A percentile compares a stretch with the other conserved stretches of the same genome.
phyloP scores from a whole-genome alignment of 2,329 filamentous ascomycete genomes.

The Sphaerulina musiva region DNA sequence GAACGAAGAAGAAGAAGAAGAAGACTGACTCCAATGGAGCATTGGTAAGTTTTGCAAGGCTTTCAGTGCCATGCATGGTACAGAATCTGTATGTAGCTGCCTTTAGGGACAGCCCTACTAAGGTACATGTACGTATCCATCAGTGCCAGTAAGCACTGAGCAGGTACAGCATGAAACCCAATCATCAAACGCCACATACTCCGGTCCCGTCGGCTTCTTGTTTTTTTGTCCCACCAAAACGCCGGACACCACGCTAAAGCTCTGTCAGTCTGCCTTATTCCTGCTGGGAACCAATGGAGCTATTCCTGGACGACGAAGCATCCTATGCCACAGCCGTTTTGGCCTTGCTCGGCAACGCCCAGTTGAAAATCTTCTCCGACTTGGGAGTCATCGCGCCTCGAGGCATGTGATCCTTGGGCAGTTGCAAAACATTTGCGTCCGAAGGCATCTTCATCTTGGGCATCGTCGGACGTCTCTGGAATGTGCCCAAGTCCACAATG shows the following conservation, averaged over 20 bases:
- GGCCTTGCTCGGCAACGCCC: constrained; percentile 12
- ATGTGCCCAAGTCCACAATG: not conserved
- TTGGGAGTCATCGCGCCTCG: constrained; percentile 19
- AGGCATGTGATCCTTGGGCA: constrained; percentile 11
- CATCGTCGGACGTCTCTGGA: not conserved
- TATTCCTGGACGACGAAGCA: not conserved
- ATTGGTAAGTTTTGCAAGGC: too few relatives aligned
- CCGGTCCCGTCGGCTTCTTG: too few relatives aligned
- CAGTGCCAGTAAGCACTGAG: too few relatives aligned
- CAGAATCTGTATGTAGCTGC: too few relatives aligned
- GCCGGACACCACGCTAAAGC: not conserved
- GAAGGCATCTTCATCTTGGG: not conserved
- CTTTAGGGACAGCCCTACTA: too few relatives aligned
- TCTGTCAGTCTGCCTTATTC: not conserved
- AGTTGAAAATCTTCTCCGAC: constrained; percentile 22
- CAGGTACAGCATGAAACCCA: too few relatives aligned
- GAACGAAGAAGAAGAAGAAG: too few relatives aligned
- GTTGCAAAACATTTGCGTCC: not conserved
- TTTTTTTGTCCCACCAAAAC: too few relatives aligned
- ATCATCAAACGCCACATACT: too few relatives aligned
- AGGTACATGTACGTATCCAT: too few relatives aligned
- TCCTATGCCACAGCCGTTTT: not conserved
- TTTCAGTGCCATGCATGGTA: too few relatives aligned
- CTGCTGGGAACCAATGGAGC: not conserved
- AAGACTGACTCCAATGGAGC: too few relatives aligned